A percentile compares a stretch with the other conserved stretches of the same genome.
phyloP scores from a whole-genome alignment of 805 yeast genomes.

The Teunomyces funiuensis region DNA sequence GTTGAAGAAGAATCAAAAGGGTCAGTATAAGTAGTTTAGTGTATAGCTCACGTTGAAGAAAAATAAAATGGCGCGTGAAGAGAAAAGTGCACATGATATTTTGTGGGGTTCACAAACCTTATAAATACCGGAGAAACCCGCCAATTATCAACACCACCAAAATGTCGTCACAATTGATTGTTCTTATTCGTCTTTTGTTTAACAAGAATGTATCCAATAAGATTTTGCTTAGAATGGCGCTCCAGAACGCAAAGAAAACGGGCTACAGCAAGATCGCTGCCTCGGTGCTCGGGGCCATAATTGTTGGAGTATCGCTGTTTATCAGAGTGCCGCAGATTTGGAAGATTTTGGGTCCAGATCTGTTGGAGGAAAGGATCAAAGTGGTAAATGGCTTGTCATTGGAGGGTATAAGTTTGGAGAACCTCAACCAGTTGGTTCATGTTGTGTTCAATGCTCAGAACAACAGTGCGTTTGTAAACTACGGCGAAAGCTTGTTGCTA shows the following conservation, averaged over 20 bases:
- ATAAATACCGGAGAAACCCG: background rate
- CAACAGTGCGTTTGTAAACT: slow-evolving; percentile 34
- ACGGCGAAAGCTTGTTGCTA: slow-evolving; percentile 41
- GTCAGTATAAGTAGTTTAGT: slow-evolving; percentile 1
- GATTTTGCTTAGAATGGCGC: slow-evolving; percentile 37
- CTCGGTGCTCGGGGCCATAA: slow-evolving; percentile 29
- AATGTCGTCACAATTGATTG: slow-evolving; percentile 9
- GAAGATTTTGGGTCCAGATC: slow-evolving; percentile 31
- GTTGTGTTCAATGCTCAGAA: slow-evolving; percentile 38
- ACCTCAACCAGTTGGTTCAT: slow-evolving; percentile 37
- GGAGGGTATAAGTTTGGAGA: slow-evolving; percentile 37
- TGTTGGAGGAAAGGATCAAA: slow-evolving; percentile 21
- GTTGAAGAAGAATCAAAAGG: slow-evolving; percentile 39
- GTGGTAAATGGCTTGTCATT: slow-evolving; percentile 40
- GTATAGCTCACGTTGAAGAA: too few species aligned
- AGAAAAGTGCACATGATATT: slow-evolving; percentile 5
- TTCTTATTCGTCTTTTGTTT: slow-evolving; percentile 32
- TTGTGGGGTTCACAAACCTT: background rate
- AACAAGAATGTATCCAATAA: slow-evolving; percentile 42
- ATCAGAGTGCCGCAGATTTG: slow-evolving; percentile 42
- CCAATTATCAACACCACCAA: background rate
- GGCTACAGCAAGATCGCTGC: slow-evolving; percentile 37
- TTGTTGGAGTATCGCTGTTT: slow-evolving; percentile 39
- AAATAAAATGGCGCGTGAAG: too few species aligned
- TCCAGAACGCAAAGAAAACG: slow-evolving; percentile 31